Conservation (phyloP, 805 yeast species). For the Metschnikowia lochheadii region DNA sequence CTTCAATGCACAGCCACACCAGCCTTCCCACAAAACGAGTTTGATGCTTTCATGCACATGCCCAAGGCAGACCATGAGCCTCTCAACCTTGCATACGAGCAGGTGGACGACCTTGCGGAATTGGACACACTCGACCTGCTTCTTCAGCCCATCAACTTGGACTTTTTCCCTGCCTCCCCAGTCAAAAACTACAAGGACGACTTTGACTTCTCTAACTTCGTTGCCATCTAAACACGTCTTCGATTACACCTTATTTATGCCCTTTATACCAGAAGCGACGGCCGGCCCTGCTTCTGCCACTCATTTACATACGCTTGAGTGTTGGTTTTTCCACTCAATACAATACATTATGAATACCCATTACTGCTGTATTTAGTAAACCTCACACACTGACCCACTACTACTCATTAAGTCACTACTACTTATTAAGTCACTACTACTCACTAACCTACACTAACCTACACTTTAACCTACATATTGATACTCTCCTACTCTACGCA, state of each 20-base stretch:
- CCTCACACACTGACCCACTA: no score
- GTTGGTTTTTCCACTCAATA: neutral
- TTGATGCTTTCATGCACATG: conserved; percentile 14
- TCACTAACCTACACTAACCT: no score
- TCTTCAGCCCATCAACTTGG: conserved; percentile 13
- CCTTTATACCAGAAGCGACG: conserved; percentile 1
- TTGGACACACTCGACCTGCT: conserved; percentile 7
- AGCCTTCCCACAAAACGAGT: conserved; percentile 1
- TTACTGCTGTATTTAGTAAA: no score
- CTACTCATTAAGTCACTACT: no score
- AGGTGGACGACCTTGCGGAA: neutral
- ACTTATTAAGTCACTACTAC: no score
- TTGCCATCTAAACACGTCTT: conserved; percentile 4
- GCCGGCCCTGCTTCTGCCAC: conserved; percentile 1
- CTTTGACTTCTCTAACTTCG: conserved; percentile 21
- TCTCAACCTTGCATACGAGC: conserved; percentile 3
- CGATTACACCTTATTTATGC: conserved; percentile 2
- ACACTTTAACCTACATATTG: no score
- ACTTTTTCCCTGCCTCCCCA: conserved; percentile 3
- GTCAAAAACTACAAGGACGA: conserved; percentile 21
- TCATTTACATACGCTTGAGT: neutral
- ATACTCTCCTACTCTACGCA: no score
- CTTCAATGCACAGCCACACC: conserved; percentile 5
- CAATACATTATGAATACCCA: neutral
- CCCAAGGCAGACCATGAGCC: conserved; percentile 4